These are phyloP conservation scores for Puya raimondii DNA, from an alignment of 176 grass and related monocot species.

Conservation along the genomic window DNA sequence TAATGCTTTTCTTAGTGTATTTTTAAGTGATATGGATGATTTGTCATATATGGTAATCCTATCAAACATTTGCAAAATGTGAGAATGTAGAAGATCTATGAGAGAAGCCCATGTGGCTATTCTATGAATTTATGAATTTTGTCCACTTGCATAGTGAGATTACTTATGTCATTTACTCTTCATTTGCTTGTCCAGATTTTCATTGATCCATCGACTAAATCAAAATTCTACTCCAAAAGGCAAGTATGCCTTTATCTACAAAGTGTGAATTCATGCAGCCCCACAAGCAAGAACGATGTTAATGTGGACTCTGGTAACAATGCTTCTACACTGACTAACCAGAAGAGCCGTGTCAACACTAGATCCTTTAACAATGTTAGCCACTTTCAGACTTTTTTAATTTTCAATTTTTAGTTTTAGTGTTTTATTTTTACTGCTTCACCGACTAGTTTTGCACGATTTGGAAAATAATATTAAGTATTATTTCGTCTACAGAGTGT, in stretches of 20 bases:
- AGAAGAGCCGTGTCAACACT: neutral
- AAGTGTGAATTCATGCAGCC: neutral
- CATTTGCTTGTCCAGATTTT: slow-evolving; percentile 13
- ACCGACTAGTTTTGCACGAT: too few species aligned
- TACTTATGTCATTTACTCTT: neutral
- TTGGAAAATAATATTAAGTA: neutral
- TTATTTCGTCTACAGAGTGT: slow-evolving; percentile 3
- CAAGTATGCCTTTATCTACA: slow-evolving; percentile 10
- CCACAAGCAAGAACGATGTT: neutral
- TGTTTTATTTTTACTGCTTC: neutral
- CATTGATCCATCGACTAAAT: slow-evolving; percentile 15
- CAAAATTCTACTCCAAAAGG: slow-evolving; percentile 19
- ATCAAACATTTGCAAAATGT: too few species aligned
- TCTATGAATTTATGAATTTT: slow-evolving; percentile 2
- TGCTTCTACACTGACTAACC: neutral
- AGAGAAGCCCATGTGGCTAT: neutral
- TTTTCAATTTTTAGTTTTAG: neutral
- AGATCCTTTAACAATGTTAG: slow-evolving; percentile 4
- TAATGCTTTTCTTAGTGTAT: too few species aligned
- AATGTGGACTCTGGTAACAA: neutral
- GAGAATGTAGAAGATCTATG: too few species aligned
- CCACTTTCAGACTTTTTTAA: neutral
- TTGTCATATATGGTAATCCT: too few species aligned
- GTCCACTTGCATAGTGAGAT: neutral
- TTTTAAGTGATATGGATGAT: too few species aligned